These are phyloP conservation scores for Exophiala oligosperma DNA, from an alignment of 2,329 filamentous ascomycete species.

Conservation along the genomic window DNA sequence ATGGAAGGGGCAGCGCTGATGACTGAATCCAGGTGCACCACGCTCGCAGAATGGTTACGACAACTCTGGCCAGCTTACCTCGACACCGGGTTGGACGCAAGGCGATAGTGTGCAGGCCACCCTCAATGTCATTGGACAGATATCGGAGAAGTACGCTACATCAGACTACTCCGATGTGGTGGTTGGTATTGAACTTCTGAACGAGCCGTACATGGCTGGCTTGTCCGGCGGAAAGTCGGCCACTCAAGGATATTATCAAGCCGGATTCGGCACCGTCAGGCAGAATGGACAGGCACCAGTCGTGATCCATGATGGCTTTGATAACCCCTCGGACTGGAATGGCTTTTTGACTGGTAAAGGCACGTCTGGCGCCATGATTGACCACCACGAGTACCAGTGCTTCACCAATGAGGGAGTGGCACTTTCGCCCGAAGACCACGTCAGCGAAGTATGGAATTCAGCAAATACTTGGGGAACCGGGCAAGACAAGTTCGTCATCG, in stretches of 20 bases:
- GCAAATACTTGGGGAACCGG: conserved; percentile 48
- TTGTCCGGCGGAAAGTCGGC: conserved; percentile 41
- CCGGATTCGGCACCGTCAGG: conserved; percentile 21
- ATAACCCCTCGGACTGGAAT: conserved; percentile 58
- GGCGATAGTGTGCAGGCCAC: conserved; percentile 39
- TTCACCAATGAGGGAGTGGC: conserved; percentile 56
- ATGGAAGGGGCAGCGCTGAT: conserved; percentile 4
- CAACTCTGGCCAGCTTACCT: conserved; percentile 56
- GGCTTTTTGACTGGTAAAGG: conserved; percentile 54
- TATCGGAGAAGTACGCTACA: conserved; percentile 59
- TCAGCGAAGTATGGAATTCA: conserved; percentile 57
- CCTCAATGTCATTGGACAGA: conserved; percentile 56
- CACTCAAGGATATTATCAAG: conserved; percentile 55
- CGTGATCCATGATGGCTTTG: conserved; percentile 54
- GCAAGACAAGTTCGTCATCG: conserved; percentile 65
- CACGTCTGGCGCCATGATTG: conserved; percentile 56
- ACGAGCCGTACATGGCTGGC: conserved; percentile 38
- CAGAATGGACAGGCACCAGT: conserved; percentile 33
- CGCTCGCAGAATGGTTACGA: conserved; percentile 68
- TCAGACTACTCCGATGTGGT: conserved; percentile 58
- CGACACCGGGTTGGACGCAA: conserved; percentile 36
- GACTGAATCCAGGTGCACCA: conserved; percentile 44
- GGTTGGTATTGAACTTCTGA: conserved; percentile 47
- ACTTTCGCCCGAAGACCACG: conserved; percentile 54
- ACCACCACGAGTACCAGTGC: conserved; percentile 69